These are phyloP conservation scores for Cronartium ribicola DNA, from an alignment of 1,284 basidiomycete genomes.

Conservation along the genomic window DNA sequence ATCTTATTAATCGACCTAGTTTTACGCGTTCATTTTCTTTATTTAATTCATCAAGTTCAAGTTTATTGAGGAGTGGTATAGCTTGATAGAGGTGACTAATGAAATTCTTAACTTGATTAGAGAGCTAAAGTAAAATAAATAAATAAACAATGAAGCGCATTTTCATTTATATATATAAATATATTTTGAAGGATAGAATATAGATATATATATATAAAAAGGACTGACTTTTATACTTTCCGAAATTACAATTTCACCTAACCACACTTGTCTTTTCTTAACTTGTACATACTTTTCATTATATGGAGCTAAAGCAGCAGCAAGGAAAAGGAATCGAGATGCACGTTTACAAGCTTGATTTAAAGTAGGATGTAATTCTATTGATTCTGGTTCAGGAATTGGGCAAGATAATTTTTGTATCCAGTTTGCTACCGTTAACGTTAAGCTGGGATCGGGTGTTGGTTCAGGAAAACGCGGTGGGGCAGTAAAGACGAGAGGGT, in stretches of 20 bases:
- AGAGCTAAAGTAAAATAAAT: slow-evolving; percentile 9
- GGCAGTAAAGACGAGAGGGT: slow-evolving; percentile 16
- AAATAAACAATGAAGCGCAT: not conserved
- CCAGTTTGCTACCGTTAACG: not conserved
- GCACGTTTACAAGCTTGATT: not conserved
- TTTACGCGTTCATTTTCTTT: not conserved
- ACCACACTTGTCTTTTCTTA: slow-evolving; percentile 21
- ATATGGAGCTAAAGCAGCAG: slow-evolving; percentile 26
- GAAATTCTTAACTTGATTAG: slow-evolving; percentile 29
- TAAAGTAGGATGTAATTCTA: not conserved
- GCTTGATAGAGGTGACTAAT: slow-evolving; percentile 16
- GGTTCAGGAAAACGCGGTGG: not conserved
- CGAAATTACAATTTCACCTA: slow-evolving; percentile 15
- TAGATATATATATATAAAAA: too few species aligned
- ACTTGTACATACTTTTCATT: not conserved
- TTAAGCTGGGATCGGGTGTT: not conserved
- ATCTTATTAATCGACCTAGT: slow-evolving; percentile 15
- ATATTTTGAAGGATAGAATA: not conserved
- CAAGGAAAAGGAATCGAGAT: slow-evolving; percentile 5
- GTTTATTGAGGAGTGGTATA: not conserved
- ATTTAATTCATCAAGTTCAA: not conserved
- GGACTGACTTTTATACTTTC: slow-evolving; percentile 35
- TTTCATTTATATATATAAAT: not conserved
- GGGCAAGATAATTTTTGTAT: not conserved
- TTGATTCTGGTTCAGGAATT: not conserved